Evolutionary conservation across 2,329 filamentous ascomycete genomes (phyloP).

Genomic region (Xylaria sp.): DNA sequence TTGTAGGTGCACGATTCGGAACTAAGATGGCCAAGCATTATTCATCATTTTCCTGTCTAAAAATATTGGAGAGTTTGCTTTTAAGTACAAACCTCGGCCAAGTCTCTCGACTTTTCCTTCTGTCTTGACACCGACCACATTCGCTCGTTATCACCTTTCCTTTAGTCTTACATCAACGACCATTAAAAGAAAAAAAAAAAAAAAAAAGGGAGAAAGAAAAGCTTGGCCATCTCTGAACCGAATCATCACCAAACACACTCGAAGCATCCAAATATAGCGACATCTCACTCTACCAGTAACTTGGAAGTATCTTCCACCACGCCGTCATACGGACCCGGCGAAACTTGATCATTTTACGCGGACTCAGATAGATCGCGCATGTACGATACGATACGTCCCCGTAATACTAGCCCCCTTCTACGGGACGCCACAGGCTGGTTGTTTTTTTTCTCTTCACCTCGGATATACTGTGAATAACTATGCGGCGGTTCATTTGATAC

Average conservation of each 20-base stretch:
- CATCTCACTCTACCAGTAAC: not conserved
- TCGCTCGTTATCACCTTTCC: constrained; percentile 50
- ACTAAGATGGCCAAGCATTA: constrained; percentile 46
- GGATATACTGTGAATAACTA: constrained; percentile 46
- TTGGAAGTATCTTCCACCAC: constrained; percentile 19
- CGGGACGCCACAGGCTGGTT: constrained; percentile 34
- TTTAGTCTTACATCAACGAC: constrained; percentile 40
- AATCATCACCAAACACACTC: constrained; percentile 30
- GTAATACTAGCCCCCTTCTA: constrained; percentile 23
- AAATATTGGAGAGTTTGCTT: constrained; percentile 23
- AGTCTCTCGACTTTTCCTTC: constrained; percentile 45
- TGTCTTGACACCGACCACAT: constrained; percentile 46
- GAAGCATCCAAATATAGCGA: constrained; percentile 16
- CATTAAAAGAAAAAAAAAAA: constrained; percentile 33
- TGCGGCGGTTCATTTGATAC: constrained; percentile 47
- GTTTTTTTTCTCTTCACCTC: constrained; percentile 38
- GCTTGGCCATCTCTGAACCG: constrained; percentile 38
- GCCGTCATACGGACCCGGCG: not conserved
- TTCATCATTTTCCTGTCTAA: constrained; percentile 43
- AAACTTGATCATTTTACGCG: constrained; percentile 15
- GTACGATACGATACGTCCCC: constrained; percentile 37
- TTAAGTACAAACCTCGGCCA: constrained; percentile 24
- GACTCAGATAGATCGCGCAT: constrained; percentile 30
- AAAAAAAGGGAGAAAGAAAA: constrained; percentile 19
- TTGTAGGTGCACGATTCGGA: constrained; percentile 34